These are phyloP conservation scores for Yamadazyma paraphyllophila DNA, from an alignment of 805 yeast genomes.

Conservation along the genomic window DNA sequence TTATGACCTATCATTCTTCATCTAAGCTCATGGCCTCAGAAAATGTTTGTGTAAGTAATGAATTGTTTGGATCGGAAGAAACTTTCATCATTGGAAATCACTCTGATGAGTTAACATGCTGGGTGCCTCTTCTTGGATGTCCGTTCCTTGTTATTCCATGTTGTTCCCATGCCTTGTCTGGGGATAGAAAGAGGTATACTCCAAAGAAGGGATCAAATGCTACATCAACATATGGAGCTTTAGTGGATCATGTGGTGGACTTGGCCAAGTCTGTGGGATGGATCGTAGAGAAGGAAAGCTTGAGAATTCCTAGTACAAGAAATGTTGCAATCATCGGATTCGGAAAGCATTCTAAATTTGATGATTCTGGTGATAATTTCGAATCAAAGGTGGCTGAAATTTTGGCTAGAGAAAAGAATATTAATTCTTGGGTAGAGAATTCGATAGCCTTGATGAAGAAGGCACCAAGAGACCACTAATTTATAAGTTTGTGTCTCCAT, in stretches of 20 bases:
- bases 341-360: conserved; percentile 20
- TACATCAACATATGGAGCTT: conserved; percentile 72
- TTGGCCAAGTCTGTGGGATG: conserved; percentile 73
- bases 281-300: conserved; percentile 80
- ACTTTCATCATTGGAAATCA: conserved; percentile 92
- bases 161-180: conserved; percentile 85
- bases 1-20: conserved; percentile 56
- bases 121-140: conserved; percentile 86
- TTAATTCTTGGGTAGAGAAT: conserved; percentile 85
- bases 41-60: conserved; percentile 55
- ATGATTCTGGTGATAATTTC: conserved; percentile 29
- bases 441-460: conserved; percentile 68
- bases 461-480: conserved; percentile 68
- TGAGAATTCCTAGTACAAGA: conserved; percentile 91
- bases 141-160: conserved; percentile 95
- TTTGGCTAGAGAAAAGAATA: conserved; percentile 78
- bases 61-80: conserved; percentile 51
- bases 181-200: conserved; percentile 67
- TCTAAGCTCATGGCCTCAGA: conserved; percentile 49
- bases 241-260: conserved; percentile 81
- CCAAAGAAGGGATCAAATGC: conserved; percentile 28
- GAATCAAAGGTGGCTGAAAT: conserved; percentile 54
- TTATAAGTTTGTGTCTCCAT: not conserved
- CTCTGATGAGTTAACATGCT: conserved; percentile 90
- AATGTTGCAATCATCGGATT: conserved; percentile 86